Evolutionary conservation across 768 basidiomycete species (phyloP).

Genomic region (Tremella yokohamensis): DNA sequence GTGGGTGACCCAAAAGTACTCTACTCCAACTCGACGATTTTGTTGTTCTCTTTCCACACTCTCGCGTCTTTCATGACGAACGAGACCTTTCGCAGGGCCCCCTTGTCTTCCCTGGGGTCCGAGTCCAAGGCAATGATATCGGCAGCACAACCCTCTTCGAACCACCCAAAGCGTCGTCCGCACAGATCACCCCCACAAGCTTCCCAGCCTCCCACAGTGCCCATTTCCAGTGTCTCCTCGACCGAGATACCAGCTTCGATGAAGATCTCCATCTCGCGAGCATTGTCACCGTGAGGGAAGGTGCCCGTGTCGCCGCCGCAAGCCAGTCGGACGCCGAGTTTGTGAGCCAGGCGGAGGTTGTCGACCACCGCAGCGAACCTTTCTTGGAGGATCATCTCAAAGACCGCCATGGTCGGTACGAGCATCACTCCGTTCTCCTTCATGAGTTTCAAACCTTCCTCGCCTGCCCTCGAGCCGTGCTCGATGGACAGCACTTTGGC

Average conservation of each 20-base stretch:
- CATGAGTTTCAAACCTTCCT: constrained; percentile 15
- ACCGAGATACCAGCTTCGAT: constrained; percentile 24
- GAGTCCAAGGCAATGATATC: constrained; percentile 22
- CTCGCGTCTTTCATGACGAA: constrained; percentile 30
- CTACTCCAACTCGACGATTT: constrained; percentile 4
- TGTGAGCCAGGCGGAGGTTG: constrained; percentile 15
- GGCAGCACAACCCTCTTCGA: constrained; percentile 25
- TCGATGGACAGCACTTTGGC: constrained; percentile 27
- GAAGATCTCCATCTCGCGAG: constrained; percentile 22
- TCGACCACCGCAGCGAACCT: background rate
- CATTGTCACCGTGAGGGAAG: constrained; percentile 22
- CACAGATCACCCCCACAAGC: constrained; percentile 26
- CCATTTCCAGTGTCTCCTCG: constrained; percentile 15
- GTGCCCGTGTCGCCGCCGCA: constrained; percentile 27
- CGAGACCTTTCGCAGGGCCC: constrained; percentile 12
- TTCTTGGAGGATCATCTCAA: constrained; percentile 6
- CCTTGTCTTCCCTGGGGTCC: constrained; percentile 18
- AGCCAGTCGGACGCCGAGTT: constrained; percentile 21
- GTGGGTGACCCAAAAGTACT: no score
- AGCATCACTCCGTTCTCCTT: constrained; percentile 24
- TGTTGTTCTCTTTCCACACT: constrained; percentile 16
- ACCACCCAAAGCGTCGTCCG: constrained; percentile 21
- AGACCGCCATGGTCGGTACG: constrained; percentile 22
- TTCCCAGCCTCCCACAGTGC: constrained; percentile 25
- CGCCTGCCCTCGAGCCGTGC: constrained; percentile 10